Evolutionary conservation across 2,329 filamentous ascomycete genomes (phyloP), one percentile per base, ranked within the genome.

Genomic region (Fusarium napiforme): DNA sequence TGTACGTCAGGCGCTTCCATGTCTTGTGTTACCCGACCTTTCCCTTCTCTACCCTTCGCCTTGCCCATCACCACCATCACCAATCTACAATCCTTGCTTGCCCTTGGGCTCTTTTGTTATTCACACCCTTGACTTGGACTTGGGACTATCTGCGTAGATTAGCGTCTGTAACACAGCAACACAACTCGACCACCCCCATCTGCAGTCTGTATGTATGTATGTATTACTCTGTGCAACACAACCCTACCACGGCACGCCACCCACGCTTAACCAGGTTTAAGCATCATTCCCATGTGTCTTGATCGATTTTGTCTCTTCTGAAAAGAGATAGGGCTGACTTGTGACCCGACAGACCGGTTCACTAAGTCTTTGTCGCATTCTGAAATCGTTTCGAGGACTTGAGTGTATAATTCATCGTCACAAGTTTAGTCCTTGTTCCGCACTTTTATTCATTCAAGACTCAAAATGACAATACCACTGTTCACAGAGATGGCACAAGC

Each of bases 101-200:
- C 66, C 55, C 62, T 57, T 60, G 50, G 71, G 45, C 46, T 64
- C 59, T 65, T 68, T 61, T 73, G 58, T 50, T 71, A 71, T 74
- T 73, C 71, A 32, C 71, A 74, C 71, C 71, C 71, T 64, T 72
- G 56, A 59, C 69, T 69, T 55, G 19, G 34, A 39, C 39, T 57
- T 64, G 53, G 19, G 18, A 37, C 30, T 64, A 67, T 65, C 36
- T 52, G 36, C 32, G 52, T 64, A 55, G 63, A 64, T 66, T 78
- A 78, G 76, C 71, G 73, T 72, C 47, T 47, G 76, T 78, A 42
- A 58, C 76, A 78, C 76, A 58, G 50, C 50, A 74, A 67, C 64
- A 67, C 34, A 73, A 42, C 64, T 50, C 45, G 75, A 68, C 73
- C 59, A 68, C 64, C 66, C 61, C 56, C 65, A 55, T 68, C 46